A percentile compares a stretch with the other conserved stretches of the same genome.
Conservation (phyloP, 1,139 yeast species). For the Suhomyces maxii region DNA sequence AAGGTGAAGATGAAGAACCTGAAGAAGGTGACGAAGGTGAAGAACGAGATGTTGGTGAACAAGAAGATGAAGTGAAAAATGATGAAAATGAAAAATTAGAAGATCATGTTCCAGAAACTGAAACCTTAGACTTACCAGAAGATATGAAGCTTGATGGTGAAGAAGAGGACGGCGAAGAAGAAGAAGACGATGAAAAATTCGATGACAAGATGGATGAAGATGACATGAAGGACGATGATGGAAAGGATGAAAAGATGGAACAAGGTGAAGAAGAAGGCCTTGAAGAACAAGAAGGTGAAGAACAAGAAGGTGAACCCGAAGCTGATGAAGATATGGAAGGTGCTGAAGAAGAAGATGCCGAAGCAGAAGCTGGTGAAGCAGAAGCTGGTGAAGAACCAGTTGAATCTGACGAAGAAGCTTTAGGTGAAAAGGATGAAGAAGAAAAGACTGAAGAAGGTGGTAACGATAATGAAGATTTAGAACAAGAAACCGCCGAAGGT, state of each 20-base stretch:
- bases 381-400: constrained; percentile 21
- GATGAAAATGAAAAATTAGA: constrained; percentile 74
- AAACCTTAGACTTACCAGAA: constrained; percentile 81
- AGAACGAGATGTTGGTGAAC: constrained; percentile 73
- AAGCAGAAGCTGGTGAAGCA: constrained; percentile 23
- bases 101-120: constrained; percentile 74
- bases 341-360: constrained; percentile 28
- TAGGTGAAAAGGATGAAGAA: constrained; percentile 25
- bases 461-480: constrained; percentile 30
- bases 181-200: constrained; percentile 30
- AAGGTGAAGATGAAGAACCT: constrained; percentile 38
- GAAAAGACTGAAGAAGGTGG: constrained; percentile 28
- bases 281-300: constrained; percentile 19
- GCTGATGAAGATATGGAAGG: constrained; percentile 23
- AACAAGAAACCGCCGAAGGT: constrained; percentile 35
- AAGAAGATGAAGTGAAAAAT: constrained; percentile 73
- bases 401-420: constrained; percentile 19
- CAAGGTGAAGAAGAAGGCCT: constrained; percentile 16
- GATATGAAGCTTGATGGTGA: constrained; percentile 78
- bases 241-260: constrained; percentile 17
- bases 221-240: constrained; percentile 13
- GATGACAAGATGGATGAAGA: constrained; percentile 27
- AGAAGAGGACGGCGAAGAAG: constrained; percentile 53
- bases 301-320: constrained; percentile 19
- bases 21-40: constrained; percentile 45